A percentile compares a stretch with the other conserved stretches of the same genome.
Conservation (phyloP, 2,329 filamentous ascomycete species). For the Leptographium flavum region DNA sequence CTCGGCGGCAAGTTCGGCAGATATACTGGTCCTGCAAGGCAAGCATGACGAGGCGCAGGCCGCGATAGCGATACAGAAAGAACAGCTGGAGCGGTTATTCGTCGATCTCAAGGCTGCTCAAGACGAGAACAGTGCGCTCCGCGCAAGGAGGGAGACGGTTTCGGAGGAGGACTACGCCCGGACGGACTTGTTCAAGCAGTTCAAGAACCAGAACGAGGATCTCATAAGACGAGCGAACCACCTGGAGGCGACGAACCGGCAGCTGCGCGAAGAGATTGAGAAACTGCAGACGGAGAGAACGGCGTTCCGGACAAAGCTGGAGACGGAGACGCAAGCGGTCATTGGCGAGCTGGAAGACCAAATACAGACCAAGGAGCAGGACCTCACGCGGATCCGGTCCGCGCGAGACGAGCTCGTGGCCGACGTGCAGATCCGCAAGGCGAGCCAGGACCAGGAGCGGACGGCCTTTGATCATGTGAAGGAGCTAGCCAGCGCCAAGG, state of each 20-base stretch:
- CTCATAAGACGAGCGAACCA: constrained; percentile 85
- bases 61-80: constrained; percentile 67
- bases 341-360: constrained; percentile 71
- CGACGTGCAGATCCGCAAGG: constrained; percentile 67
- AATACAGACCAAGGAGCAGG: constrained; percentile 65
- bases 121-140: constrained; percentile 67
- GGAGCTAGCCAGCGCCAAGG: constrained; percentile 65
- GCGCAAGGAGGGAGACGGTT: constrained; percentile 50
- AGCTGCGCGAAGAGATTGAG: constrained; percentile 71
- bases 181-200: constrained; percentile 83
- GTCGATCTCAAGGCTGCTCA: constrained; percentile 60
- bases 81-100: constrained; percentile 70
- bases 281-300: constrained; percentile 77
- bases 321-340: constrained; percentile 61
- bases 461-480: constrained; percentile 58
- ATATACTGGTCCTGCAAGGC: constrained; percentile 54
- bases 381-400: constrained; percentile 73
- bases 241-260: constrained; percentile 75
- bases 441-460: constrained; percentile 62
- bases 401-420: constrained; percentile 74
- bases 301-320: constrained; percentile 64
- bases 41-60: constrained; percentile 68
- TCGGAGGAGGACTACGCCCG: constrained; percentile 89
- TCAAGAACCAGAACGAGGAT: constrained; percentile 84
- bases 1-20: constrained; percentile 35